Conservation (phyloP, 306 rosid species). For the Cucumis melo region DNA sequence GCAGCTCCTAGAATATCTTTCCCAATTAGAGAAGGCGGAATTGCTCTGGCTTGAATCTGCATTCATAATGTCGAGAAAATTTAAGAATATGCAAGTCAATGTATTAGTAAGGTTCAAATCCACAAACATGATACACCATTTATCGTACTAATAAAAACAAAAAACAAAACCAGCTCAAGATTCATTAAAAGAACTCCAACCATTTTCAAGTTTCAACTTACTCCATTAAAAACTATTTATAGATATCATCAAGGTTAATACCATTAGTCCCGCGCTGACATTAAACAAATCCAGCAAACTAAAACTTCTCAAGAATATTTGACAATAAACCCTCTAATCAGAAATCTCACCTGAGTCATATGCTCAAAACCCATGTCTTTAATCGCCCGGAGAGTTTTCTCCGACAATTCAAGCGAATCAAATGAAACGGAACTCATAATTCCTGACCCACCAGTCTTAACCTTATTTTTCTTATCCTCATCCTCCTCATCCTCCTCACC, state of each 20-base stretch:
- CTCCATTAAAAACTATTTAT: neutral
- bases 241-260: neutral
- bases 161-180: neutral
- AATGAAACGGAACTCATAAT: constrained; percentile 52
- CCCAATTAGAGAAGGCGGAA: constrained; percentile 56
- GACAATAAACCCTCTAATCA: neutral
- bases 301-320: neutral
- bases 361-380: constrained; percentile 38
- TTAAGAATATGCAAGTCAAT: neutral
- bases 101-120: neutral
- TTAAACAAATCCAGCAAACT: neutral
- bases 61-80: constrained; percentile 10
- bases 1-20: constrained; percentile 94
- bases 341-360: constrained; percentile 56
- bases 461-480: constrained; percentile 9
- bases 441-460: constrained; percentile 24
- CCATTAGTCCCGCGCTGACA: neutral
- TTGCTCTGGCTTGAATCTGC: constrained; percentile 79
- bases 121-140: too few relatives aligned
- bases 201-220: neutral
- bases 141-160: too few relatives aligned
- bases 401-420: constrained; percentile 40
- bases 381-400: constrained; percentile 47
- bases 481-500: constrained; percentile 4
- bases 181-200: neutral